These are phyloP conservation scores for Fusarium poae DNA, from an alignment of 2,329 filamentous ascomycete genomes.

Conservation along the genomic window DNA sequence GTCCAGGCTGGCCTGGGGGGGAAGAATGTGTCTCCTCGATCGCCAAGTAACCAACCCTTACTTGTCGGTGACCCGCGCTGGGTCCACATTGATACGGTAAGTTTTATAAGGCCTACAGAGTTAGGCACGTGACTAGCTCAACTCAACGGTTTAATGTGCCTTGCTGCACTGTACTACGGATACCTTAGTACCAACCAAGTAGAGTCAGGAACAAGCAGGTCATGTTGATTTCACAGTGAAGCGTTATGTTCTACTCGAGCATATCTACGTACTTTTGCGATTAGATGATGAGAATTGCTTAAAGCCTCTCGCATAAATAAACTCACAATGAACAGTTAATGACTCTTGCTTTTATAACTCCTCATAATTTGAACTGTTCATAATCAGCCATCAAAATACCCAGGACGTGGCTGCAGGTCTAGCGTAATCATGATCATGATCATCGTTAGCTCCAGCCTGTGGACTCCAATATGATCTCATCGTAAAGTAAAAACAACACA, in stretches of 20 bases:
- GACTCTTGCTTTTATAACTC: background rate
- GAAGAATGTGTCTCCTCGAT: conserved; percentile 59
- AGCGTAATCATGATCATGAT: conserved; percentile 35
- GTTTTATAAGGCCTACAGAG: conserved; percentile 49
- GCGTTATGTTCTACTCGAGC: background rate
- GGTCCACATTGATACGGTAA: conserved; percentile 48
- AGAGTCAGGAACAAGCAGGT: background rate
- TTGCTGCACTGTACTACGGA: background rate
- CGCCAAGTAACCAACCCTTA: conserved; percentile 48
- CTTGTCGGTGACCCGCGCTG: conserved; percentile 46
- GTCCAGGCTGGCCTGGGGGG: conserved; percentile 48
- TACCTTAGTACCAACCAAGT: too few relatives aligned
- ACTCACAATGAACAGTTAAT: background rate
- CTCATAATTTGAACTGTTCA: background rate
- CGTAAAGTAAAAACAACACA: background rate
- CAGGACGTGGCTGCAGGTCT: conserved; percentile 31
- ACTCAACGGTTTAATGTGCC: conserved; percentile 10
- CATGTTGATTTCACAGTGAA: too few relatives aligned
- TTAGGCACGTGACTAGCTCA: conserved; percentile 51
- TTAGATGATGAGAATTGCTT: background rate
- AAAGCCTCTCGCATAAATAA: too few relatives aligned
- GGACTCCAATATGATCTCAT: conserved; percentile 16
- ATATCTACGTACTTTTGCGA: background rate
- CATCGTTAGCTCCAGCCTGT: background rate
- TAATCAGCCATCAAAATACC: conserved; percentile 10